Evolutionary conservation across 139 green algal species (phyloP).

Genomic region (Gonium pectorale): DNA sequence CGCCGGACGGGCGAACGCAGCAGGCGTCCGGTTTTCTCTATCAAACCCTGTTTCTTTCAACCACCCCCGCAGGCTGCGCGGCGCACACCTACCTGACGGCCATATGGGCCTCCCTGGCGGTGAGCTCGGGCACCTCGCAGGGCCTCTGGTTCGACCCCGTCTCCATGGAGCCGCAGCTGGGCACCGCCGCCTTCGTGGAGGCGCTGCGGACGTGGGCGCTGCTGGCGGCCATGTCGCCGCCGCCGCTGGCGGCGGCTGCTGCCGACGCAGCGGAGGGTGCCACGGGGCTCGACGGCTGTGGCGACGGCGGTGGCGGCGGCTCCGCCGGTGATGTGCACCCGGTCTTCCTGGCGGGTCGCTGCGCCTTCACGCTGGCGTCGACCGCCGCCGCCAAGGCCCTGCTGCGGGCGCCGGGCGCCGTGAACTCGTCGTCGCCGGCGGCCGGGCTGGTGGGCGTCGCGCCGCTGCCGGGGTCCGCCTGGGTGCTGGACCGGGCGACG

Average conservation of each 20-base stretch:
- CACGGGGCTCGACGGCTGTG: too few relatives aligned
- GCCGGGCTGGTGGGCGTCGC: slow-evolving; percentile 6
- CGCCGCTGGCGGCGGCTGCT: not conserved
- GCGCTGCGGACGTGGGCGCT: not conserved
- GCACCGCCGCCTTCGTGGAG: not conserved
- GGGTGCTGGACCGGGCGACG: not conserved
- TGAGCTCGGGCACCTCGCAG: not conserved
- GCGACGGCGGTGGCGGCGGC: not conserved
- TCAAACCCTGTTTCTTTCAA: too few relatives aligned
- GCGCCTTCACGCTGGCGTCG: slow-evolving; percentile 5
- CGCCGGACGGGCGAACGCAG: too few relatives aligned
- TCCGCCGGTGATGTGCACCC: not conserved
- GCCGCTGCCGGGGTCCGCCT: not conserved
- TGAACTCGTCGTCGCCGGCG: not conserved
- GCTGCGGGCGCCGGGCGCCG: not conserved
- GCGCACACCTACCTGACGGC: not conserved
- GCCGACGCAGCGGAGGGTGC: not conserved
- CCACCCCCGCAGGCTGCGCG: slow-evolving; percentile 2
- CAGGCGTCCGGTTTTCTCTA: too few relatives aligned
- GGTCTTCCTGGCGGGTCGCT: not conserved
- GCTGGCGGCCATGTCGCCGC: not conserved
- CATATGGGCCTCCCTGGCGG: slow-evolving; percentile 8
- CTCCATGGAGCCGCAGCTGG: slow-evolving; percentile 7
- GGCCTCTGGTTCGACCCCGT: not conserved
- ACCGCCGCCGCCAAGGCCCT: slow-evolving; percentile 2